Conservation (phyloP, 2,329 filamentous ascomycete species). For the Hirsutella thompsonii region DNA sequence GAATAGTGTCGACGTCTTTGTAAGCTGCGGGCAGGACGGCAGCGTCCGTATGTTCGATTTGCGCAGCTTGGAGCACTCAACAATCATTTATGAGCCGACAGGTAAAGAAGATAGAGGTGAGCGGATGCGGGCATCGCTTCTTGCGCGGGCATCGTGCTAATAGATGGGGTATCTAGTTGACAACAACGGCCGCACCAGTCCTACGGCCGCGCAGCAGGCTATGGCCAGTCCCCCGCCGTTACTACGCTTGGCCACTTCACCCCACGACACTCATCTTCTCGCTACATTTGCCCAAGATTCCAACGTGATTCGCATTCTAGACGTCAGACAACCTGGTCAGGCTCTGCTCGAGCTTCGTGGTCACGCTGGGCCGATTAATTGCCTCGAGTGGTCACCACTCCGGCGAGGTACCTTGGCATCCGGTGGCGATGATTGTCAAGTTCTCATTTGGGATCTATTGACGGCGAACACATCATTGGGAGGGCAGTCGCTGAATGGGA, state of each 20-base stretch:
- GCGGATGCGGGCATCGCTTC: conserved; percentile 7
- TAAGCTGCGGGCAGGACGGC: conserved; percentile 92
- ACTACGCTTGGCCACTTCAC: conserved; percentile 74
- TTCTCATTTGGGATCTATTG: conserved; percentile 87
- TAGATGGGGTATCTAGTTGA: conserved; percentile 31
- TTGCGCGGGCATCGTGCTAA: conserved; percentile 7
- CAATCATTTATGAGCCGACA: conserved; percentile 96
- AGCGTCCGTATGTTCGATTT: conserved; percentile 99
- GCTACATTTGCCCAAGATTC: conserved; percentile 96
- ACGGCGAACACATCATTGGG: conserved; percentile 38
- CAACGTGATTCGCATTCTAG: conserved; percentile 82
- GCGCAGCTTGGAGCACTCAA: conserved; percentile 90
- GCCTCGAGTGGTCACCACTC: conserved; percentile 88
- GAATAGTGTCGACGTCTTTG: conserved; percentile 96
- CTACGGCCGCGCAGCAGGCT: conserved; percentile 64
- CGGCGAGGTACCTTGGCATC: conserved; percentile 81
- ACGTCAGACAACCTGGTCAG: conserved; percentile 91
- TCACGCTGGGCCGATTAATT: conserved; percentile 75
- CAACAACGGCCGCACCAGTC: conserved; percentile 49
- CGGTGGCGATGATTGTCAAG: conserved; percentile 82
- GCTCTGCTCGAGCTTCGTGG: conserved; percentile 87
- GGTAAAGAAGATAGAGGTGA: conserved; percentile 68
- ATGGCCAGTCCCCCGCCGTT: conserved; percentile 67
- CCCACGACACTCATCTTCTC: conserved; percentile 87
- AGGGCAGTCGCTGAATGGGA: conserved; percentile 32